These are phyloP conservation scores for Rhizoclosmatium globosum DNA, from an alignment of 192 early-diverging fungal species.

Conservation along the genomic window DNA sequence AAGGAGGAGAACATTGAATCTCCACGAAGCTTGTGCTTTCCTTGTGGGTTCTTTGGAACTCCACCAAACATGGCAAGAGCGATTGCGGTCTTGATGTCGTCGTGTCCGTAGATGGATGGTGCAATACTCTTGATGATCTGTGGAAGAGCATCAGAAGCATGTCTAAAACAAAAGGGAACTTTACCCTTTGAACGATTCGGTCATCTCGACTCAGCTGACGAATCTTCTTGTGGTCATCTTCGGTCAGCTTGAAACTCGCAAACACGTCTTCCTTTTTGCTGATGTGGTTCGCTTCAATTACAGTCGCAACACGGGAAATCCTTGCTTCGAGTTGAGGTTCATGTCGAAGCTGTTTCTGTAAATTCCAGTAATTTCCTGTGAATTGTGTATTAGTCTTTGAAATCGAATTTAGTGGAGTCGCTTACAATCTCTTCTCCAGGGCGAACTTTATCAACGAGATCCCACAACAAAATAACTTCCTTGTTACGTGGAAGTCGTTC, in stretches of 20 bases:
- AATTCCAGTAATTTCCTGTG: conserved; percentile 88
- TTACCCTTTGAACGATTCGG: conserved; percentile 78
- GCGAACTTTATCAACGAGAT: conserved; percentile 93
- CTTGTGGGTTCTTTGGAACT: conserved; percentile 91
- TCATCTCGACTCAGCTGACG: conserved; percentile 78
- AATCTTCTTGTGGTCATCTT: conserved; percentile 88
- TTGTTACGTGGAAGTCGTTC: conserved; percentile 93
- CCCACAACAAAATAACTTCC: conserved; percentile 94
- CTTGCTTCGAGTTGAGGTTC: conserved; percentile 85
- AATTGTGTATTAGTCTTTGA: not conserved
- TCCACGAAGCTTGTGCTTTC: conserved; percentile 94
- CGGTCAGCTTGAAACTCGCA: conserved; percentile 85
- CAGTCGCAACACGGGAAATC: conserved; percentile 95
- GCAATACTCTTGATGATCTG: conserved; percentile 93
- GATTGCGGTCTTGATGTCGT: conserved; percentile 94
- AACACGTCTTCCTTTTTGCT: conserved; percentile 89
- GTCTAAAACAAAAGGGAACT: conserved; percentile 9
- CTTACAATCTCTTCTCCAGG: conserved; percentile 94
- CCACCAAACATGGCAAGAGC: conserved; percentile 96
- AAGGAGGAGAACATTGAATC: conserved; percentile 96
- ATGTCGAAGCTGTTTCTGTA: conserved; percentile 96
- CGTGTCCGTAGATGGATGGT: conserved; percentile 99
- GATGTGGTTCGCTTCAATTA: conserved; percentile 97
- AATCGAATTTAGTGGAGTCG: not conserved
- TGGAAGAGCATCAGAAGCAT: not conserved